Evolutionary conservation across 805 yeast species (phyloP), one percentile per base, ranked within the genome.

Genomic region (Pichia paraexigua): DNA sequence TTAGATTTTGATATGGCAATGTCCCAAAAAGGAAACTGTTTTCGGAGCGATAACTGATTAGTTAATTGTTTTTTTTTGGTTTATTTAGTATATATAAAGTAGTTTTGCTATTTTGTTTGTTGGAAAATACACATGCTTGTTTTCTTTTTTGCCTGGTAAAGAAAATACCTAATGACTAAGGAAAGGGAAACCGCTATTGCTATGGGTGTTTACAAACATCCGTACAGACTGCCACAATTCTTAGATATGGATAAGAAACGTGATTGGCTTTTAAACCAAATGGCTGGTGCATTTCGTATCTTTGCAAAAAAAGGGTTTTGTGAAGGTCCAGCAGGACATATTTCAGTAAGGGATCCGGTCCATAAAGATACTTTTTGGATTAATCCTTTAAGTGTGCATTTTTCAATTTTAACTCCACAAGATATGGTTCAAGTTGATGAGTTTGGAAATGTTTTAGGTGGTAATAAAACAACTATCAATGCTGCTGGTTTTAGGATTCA

Each of bases 321-420:
- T 18, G 89, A 85, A 64, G 96, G 95, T 17, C 66, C 80, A 21
- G 89, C 95, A 0, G 96, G 96, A 20, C 96, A 87, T 64, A 87
- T 87, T 52, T 83, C 94, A 12, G 76, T 87, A 13, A 76, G 94
- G 58, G 96, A 87, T 62, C 95, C 96, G 2, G 80, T 85, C 43
- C 80, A 82, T 57, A 83, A 84, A n/a, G 65, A 73, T 45, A 85
- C 92, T 5, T 88, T 88, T 65, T 87, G 95, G 95, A 86, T 87
- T 64, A 87, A 88, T 68, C 95, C 96, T 6, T 71, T 87, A 56
- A 91, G 85, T n/a, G 76, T 74, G 57, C 95, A 88, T 66, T 87
- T 85, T 65, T 73, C 77, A 27, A 61, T 77, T 45, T 68, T 82
- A 62, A 77, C 71, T 58, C 85, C 80, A 35, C 70, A 77, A 24